Evolutionary conservation across 768 basidiomycete species (phyloP).

Genomic region (Collybia sordida): DNA sequence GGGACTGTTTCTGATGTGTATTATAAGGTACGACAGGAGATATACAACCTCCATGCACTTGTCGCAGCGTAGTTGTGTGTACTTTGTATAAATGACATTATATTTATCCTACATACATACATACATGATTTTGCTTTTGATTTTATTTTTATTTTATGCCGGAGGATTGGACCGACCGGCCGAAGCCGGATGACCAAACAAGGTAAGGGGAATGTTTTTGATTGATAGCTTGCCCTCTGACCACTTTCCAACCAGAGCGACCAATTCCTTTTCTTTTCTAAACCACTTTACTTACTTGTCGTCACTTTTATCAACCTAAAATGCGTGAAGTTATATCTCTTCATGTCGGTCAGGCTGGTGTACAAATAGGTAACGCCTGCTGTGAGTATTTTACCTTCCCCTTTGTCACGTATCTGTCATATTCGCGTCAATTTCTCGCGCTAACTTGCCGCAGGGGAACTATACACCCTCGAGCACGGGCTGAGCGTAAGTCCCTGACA

Average conservation of each 20-base stretch:
- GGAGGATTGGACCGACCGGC: conserved; percentile 18
- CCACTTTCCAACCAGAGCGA: conserved; percentile 20
- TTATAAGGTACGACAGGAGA: conserved; percentile 84
- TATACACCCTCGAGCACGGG: conserved; percentile 98
- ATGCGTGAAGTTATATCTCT: conserved; percentile 98
- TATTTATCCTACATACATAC: no score
- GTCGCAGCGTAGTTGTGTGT: conserved; percentile 54
- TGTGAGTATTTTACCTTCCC: conserved; percentile 63
- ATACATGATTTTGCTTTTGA: not conserved
- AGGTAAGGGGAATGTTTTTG: conserved; percentile 25
- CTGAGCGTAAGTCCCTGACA: conserved; percentile 70
- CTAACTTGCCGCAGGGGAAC: conserved; percentile 76
- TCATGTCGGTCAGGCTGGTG: conserved; percentile 98
- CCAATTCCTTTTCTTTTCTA: conserved; percentile 17
- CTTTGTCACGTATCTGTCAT: conserved; percentile 18
- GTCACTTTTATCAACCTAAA: conserved; percentile 25
- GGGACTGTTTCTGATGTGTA: conserved; percentile 88
- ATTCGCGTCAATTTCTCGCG: conserved; percentile 33
- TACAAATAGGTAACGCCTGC: conserved; percentile 97
- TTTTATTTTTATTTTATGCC: conserved; percentile 4
- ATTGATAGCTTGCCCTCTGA: conserved; percentile 30
- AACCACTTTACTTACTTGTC: conserved; percentile 8
- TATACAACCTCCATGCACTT: conserved; percentile 88
- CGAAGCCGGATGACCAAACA: conserved; percentile 21
- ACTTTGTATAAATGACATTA: no score